Conservation (phyloP, 805 yeast species). For the Yueomyces sp. region DNA sequence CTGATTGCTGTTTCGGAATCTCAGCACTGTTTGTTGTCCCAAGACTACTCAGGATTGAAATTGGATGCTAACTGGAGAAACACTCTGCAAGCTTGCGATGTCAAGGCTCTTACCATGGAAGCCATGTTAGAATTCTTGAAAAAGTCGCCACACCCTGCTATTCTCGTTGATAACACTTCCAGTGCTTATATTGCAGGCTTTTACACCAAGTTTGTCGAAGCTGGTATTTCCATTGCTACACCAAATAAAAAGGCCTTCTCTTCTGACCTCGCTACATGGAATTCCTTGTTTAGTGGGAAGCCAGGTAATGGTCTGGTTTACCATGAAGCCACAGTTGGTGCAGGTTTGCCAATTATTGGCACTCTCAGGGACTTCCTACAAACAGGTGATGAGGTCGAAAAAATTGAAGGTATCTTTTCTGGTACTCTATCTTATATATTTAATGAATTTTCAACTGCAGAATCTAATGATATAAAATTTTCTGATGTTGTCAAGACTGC, state of each 20-base stretch:
- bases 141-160: constrained; percentile 58
- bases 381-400: constrained; percentile 87
- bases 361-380: constrained; percentile 77
- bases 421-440: constrained; percentile 93
- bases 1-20: constrained; percentile 74
- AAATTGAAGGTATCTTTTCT: constrained; percentile 90
- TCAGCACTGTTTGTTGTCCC: constrained; percentile 50
- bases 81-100: constrained; percentile 31
- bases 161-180: constrained; percentile 90
- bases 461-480: constrained; percentile 52
- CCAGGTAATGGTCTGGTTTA: constrained; percentile 59
- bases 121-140: constrained; percentile 51
- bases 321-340: constrained; percentile 98
- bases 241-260: constrained; percentile 98
- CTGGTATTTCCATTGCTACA: constrained; percentile 87
- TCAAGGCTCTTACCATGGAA: constrained; percentile 36
- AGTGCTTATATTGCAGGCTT: constrained; percentile 61
- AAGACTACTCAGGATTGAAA: constrained; percentile 60
- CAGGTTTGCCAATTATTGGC: constrained; percentile 89
- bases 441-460: constrained; percentile 75
- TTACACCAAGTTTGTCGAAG: constrained; percentile 60
- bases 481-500: constrained; percentile 86
- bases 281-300: constrained; percentile 50
- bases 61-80: constrained; percentile 40
- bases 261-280: constrained; percentile 61